Conservation (phyloP, 1,139 yeast species). For the Suhomyces terraborum region DNA sequence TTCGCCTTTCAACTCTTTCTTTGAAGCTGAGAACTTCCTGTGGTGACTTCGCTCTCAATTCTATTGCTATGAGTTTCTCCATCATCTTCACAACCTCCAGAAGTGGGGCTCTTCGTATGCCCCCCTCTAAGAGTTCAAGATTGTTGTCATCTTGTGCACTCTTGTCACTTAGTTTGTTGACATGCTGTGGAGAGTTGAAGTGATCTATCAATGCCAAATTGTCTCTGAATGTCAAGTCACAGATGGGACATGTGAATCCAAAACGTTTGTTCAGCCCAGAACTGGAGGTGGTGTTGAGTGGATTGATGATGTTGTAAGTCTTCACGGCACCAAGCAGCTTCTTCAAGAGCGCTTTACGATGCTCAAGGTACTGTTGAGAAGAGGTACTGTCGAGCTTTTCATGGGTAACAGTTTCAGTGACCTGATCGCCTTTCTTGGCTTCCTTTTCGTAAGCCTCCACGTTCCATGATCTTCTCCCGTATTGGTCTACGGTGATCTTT, state of each 20-base stretch:
- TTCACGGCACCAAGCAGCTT: constrained; percentile 39
- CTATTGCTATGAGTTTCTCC: constrained; percentile 31
- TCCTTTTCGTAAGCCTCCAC: constrained; percentile 59
- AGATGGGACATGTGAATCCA: constrained; percentile 81
- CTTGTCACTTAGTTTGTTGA: constrained; percentile 22
- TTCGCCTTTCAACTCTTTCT: constrained; percentile 47
- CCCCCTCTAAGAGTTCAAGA: constrained; percentile 35
- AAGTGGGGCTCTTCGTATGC: constrained; percentile 35
- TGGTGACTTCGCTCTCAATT: constrained; percentile 21
- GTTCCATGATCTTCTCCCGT: constrained; percentile 73
- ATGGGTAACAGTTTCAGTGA: constrained; percentile 3
- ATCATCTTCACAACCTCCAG: constrained; percentile 38
- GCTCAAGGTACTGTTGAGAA: constrained; percentile 30
- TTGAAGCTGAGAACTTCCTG: constrained; percentile 26
- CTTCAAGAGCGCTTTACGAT: constrained; percentile 34
- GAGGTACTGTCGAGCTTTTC: constrained; percentile 22
- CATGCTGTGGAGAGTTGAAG: constrained; percentile 70
- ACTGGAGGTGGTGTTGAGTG: constrained; percentile 21
- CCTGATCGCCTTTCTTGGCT: constrained; percentile 35
- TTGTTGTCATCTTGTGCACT: constrained; percentile 29
- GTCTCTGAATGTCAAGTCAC: constrained; percentile 80
- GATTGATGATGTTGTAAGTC: constrained; percentile 37
- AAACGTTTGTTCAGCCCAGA: constrained; percentile 57
- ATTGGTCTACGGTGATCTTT: constrained; percentile 40
- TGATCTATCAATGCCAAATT: constrained; percentile 81